Conservation (phyloP, 1,284 basidiomycete genomes). For the Kwoniella shivajii region DNA sequence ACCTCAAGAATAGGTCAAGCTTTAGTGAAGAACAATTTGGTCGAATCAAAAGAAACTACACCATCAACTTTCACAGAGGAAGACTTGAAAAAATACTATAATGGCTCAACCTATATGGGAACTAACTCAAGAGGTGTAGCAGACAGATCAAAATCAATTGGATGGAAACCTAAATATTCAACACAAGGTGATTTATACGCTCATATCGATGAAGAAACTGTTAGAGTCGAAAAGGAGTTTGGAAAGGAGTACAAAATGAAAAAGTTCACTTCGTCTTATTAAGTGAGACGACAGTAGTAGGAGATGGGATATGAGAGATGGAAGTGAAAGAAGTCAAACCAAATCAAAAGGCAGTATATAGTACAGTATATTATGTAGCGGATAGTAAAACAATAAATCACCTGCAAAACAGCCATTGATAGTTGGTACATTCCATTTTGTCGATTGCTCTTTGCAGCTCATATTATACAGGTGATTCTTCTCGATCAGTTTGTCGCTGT, state of each 20-base stretch:
- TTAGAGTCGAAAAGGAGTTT: constrained; percentile 26
- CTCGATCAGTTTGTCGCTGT: no score
- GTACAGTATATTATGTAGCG: no score
- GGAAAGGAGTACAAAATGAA: constrained; percentile 18
- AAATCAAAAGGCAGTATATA: no score
- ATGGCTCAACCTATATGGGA: constrained; percentile 56
- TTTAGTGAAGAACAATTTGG: constrained; percentile 31
- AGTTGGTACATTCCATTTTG: no score
- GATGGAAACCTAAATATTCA: constrained; percentile 51
- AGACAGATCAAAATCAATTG: constrained; percentile 60
- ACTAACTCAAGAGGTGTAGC: constrained; percentile 61
- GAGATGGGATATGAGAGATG: no score
- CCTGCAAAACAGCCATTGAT: no score
- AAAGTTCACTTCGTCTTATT: constrained; percentile 10
- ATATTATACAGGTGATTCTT: no score
- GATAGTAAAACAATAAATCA: no score
- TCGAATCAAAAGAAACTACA: constrained; percentile 25
- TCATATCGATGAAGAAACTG: constrained; percentile 27
- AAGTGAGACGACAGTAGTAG: no score
- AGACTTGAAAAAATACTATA: constrained; percentile 50
- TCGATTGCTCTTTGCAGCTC: no score
- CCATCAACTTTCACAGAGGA: constrained; percentile 41
- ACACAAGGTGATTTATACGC: constrained; percentile 33
- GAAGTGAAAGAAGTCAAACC: no score
- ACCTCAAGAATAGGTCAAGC: constrained; percentile 42